Percentiles rank a stretch among this genome's conserved stretches.
These are phyloP conservation scores for Euptelea pleiosperma DNA, from an alignment of 164 flowering plant genomes.

Conservation along the genomic window DNA sequence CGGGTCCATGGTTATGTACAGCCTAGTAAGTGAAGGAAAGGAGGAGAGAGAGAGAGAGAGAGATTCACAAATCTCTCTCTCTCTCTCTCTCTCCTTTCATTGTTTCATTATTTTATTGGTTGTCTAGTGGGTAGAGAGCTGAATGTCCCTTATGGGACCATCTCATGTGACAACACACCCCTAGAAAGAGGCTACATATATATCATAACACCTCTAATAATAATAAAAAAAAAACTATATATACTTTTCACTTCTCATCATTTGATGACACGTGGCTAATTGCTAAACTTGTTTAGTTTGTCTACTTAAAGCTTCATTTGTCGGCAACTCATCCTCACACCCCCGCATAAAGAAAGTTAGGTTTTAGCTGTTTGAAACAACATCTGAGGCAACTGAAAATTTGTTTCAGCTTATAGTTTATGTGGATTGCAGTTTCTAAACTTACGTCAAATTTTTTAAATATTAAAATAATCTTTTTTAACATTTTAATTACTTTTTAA, in stretches of 20 bases:
- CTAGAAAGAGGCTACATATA: no score
- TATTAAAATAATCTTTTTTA: no score
- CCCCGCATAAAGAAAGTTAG: no score
- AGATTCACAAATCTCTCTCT: conserved; percentile 6
- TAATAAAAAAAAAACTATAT: conserved; percentile 11
- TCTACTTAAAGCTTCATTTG: conserved; percentile 14
- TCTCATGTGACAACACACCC: no score
- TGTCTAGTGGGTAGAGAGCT: conserved; percentile 34
- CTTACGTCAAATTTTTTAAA: no score
- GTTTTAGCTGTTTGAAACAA: no score
- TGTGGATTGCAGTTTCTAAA: no score
- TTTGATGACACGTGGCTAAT: conserved; percentile 17
- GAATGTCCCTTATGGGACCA: conserved; percentile 29
- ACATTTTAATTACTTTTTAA: no score
- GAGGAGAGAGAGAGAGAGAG: no score
- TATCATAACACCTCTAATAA: neutral
- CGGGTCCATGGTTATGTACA: conserved; percentile 4
- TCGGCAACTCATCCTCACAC: no score
- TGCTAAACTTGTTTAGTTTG: neutral
- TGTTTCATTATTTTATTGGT: conserved; percentile 17
- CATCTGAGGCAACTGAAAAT: no score
- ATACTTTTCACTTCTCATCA: conserved; percentile 19
- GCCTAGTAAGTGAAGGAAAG: conserved; percentile 8
- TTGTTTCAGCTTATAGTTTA: no score
- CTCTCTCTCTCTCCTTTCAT: neutral